Evolutionary conservation across 768 basidiomycete species (phyloP), one percentile per base, ranked within the genome.

Genomic region (Erythrobasidium yunnanense): DNA sequence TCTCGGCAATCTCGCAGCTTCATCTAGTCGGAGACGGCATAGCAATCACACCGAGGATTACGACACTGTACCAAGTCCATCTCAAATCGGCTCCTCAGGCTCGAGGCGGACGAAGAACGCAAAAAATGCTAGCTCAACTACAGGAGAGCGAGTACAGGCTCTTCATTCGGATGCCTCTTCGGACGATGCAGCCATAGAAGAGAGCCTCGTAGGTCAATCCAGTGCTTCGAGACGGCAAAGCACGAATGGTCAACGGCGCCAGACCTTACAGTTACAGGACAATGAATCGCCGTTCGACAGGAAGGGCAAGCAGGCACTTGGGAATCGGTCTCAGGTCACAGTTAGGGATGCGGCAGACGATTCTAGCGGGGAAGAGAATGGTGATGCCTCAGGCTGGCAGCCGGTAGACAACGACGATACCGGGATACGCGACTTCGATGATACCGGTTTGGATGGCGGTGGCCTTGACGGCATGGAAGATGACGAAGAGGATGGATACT

Each of bases 401-500:
- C n/a, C n/a, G n/a, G n/a, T n/a, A n/a, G n/a, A n/a, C n/a, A n/a
- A n/a, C n/a, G n/a, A n/a, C n/a, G n/a, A n/a, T n/a, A n/a, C n/a
- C n/a, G n/a, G n/a, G n/a, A n/a, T n/a, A n/a, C n/a, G n/a, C n/a
- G n/a, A n/a, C n/a, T n/a, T n/a, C n/a, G n/a, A n/a, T n/a, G n/a
- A n/a, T n/a, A n/a, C n/a, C n/a, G n/a, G n/a, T n/a, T n/a, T n/a
- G n/a, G n/a, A n/a, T n/a, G n/a, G n/a, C n/a, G n/a, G n/a, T n/a
- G n/a, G n/a, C n/a, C n/a, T n/a, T n/a, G n/a, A n/a, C n/a, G n/a
- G n/a, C n/a, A n/a, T n/a, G n/a, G n/a, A n/a, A n/a, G n/a, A n/a
- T n/a, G n/a, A n/a, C 29, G 67, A 66, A 29, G 65, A 52, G 22
- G 57, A 68, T 20, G 58, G 53, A 7, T 32, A 2, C n/a, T n/a